Conservation (phyloP, 225 moss, liverwort and hornwort genomes). For the Bryoerythrophyllum caledonicum region DNA sequence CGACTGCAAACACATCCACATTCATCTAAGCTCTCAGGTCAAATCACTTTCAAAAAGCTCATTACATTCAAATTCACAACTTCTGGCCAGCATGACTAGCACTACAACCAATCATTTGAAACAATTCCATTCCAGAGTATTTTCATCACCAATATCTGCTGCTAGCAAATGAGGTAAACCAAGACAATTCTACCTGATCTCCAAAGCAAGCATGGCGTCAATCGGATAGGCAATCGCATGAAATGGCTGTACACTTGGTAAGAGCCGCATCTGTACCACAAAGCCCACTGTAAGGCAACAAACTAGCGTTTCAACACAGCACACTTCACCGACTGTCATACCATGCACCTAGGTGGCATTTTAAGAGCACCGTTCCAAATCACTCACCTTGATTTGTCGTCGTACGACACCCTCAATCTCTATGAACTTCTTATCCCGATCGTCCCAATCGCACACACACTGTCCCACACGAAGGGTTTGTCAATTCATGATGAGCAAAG, state of each 20-base stretch:
- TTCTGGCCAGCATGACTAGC: no score
- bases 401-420: slow-evolving; percentile 92
- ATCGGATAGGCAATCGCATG: slow-evolving; percentile 99
- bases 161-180: not conserved
- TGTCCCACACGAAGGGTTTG: slow-evolving; percentile 34
- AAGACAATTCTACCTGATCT: slow-evolving; percentile 68
- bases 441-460: slow-evolving; percentile 99
- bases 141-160: not conserved
- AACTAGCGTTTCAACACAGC: not conserved
- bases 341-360: not conserved
- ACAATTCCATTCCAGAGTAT: not conserved
- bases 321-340: not conserved
- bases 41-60: not conserved
- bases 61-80: not conserved
- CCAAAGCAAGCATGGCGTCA: slow-evolving; percentile 82
- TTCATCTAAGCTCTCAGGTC: not conserved
- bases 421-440: slow-evolving; percentile 83
- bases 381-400: slow-evolving; percentile 81
- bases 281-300: slow-evolving; percentile 8
- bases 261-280: slow-evolving; percentile 72
- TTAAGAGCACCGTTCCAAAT: not conserved
- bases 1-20: slow-evolving; percentile 52
- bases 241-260: slow-evolving; percentile 98
- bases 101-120: no score
- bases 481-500: slow-evolving; percentile 15